These are phyloP conservation scores for Tuber magnatum DNA, from an alignment of 495 filamentous ascomycete genomes.

Conservation along the genomic window DNA sequence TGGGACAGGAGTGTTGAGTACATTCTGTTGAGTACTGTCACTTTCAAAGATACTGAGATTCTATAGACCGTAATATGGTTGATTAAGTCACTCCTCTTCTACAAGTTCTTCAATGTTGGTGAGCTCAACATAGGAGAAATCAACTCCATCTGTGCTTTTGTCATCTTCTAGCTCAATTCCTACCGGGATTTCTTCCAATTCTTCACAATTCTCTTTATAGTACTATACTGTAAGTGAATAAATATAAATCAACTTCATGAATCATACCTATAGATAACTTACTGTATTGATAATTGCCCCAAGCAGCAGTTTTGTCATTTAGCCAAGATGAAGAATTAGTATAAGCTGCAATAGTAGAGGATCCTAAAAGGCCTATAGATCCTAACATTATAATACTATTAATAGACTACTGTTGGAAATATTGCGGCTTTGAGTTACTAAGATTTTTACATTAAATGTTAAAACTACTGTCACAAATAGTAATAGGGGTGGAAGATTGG, in stretches of 20 bases:
- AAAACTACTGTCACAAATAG: too few species aligned
- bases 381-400: slow-evolving; percentile 21
- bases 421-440: slow-evolving; percentile 47
- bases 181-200: background rate
- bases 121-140: background rate
- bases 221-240: background rate
- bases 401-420: slow-evolving; percentile 49
- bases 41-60: background rate
- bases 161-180: background rate
- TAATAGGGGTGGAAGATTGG: too few species aligned
- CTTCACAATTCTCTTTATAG: background rate
- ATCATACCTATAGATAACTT: slow-evolving; percentile 10
- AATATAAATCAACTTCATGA: background rate
- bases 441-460: slow-evolving; percentile 49
- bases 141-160: background rate
- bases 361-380: slow-evolving; percentile 46
- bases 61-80: background rate
- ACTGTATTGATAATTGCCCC: slow-evolving; percentile 49
- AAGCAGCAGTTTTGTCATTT: slow-evolving; percentile 63
- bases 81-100: background rate
- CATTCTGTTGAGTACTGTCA: background rate
- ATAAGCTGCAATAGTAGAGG: slow-evolving; percentile 53
- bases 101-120: background rate
- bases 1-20: background rate
- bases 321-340: slow-evolving; percentile 41